Evolutionary conservation across 1,139 yeast genomes (phyloP).

Genomic region (Suhomyces kunorum): DNA sequence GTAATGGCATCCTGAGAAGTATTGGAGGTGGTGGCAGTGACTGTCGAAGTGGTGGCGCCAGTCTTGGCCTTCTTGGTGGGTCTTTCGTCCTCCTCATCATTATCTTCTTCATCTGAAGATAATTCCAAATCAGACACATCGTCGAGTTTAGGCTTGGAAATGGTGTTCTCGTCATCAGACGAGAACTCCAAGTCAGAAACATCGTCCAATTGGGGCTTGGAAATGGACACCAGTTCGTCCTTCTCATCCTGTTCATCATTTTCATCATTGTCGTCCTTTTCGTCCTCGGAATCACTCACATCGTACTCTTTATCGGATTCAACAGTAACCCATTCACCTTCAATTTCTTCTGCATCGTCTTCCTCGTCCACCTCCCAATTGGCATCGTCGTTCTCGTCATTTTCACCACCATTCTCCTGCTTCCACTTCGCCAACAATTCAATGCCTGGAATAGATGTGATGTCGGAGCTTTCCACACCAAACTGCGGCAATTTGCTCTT

Average conservation of each 20-base stretch:
- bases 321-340: constrained; percentile 62
- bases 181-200: constrained; percentile 37
- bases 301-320: constrained; percentile 63
- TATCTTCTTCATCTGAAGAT: constrained; percentile 26
- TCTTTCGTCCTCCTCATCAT: constrained; percentile 23
- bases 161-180: constrained; percentile 23
- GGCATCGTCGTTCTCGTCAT: constrained; percentile 37
- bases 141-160: constrained; percentile 25
- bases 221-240: constrained; percentile 22
- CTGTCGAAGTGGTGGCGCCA: constrained; percentile 1
- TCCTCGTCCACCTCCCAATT: constrained; percentile 44
- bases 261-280: constrained; percentile 37
- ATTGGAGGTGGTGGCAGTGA: constrained; percentile 8
- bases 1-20: constrained; percentile 50
- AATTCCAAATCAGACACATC: constrained; percentile 42
- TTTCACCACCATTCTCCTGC: constrained; percentile 60
- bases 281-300: constrained; percentile 51
- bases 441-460: constrained; percentile 81
- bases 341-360: constrained; percentile 53
- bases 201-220: constrained; percentile 33
- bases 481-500: constrained; percentile 52
- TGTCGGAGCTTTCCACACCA: constrained; percentile 67
- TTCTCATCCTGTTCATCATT: constrained; percentile 50
- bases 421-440: constrained; percentile 90
- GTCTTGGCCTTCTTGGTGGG: constrained; percentile 30